Conservation (phyloP, 257 asterid species). For the Penstemon davidsonii region DNA sequence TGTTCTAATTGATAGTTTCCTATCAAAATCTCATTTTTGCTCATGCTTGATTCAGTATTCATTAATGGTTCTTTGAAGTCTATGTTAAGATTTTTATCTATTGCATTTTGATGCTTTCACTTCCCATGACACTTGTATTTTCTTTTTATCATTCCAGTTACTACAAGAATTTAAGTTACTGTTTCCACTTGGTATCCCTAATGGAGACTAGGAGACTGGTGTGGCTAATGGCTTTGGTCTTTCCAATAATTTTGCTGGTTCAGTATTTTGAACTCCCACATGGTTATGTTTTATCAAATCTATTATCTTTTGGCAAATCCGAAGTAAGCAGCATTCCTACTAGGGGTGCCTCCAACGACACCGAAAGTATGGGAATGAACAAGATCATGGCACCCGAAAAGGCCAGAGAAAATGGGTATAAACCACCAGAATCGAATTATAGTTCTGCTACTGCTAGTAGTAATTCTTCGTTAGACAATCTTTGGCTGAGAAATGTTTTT, state of each 20-base stretch:
- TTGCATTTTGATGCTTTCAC: no score
- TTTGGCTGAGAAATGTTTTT: background rate
- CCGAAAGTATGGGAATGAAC: constrained; percentile 9
- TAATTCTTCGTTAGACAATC: constrained; percentile 18
- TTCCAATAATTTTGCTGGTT: constrained; percentile 48
- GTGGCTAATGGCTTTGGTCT: constrained; percentile 49
- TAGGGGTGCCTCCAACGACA: background rate
- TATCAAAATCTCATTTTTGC: constrained; percentile 18
- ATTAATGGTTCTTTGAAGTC: no score
- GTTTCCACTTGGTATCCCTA: background rate
- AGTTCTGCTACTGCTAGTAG: background rate
- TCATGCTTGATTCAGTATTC: background rate
- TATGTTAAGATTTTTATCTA: background rate
- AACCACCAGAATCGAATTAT: constrained; percentile 5
- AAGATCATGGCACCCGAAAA: constrained; percentile 26
- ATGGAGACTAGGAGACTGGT: constrained; percentile 47
- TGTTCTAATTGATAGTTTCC: background rate
- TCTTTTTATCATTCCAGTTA: background rate
- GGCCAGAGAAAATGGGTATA: constrained; percentile 12
- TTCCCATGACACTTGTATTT: background rate
- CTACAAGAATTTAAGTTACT: background rate
- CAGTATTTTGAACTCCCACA: constrained; percentile 65
- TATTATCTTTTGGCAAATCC: constrained; percentile 38
- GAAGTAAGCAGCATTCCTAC: constrained; percentile 15
- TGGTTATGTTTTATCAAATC: constrained; percentile 42